Conservation (phyloP, 768 basidiomycete species). For the Mycena epipterygia region DNA sequence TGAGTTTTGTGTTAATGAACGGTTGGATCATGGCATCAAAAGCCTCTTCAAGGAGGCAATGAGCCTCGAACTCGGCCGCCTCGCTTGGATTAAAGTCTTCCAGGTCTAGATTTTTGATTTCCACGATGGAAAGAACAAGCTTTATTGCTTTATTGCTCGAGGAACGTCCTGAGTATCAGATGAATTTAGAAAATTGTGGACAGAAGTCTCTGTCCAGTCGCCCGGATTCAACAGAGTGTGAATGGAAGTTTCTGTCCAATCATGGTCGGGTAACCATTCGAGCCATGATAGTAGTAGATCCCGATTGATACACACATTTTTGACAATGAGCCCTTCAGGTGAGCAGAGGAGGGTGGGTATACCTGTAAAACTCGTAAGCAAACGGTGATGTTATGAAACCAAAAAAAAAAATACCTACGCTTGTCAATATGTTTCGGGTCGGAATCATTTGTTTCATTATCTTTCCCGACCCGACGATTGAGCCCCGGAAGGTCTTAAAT, state of each 20-base stretch:
- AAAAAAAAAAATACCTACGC: no score
- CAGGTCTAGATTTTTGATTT: not conserved
- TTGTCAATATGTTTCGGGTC: no score
- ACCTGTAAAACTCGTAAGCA: no score
- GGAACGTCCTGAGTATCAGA: not conserved
- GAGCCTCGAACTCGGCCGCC: not conserved
- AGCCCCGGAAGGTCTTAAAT: no score
- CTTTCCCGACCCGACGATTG: no score
- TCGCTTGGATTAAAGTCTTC: not conserved
- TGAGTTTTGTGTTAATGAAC: not conserved
- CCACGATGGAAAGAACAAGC: not conserved
- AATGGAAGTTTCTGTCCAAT: not conserved
- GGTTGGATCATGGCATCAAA: not conserved
- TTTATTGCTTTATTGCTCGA: conserved; percentile 6
- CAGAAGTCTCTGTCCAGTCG: not conserved
- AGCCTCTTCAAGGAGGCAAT: not conserved
- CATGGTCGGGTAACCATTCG: not conserved
- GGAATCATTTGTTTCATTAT: no score
- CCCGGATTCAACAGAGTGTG: no score
- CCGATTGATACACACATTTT: not conserved
- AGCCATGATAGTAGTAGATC: not conserved
- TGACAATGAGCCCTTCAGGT: not conserved
- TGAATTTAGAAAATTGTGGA: not conserved
- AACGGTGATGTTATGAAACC: no score
- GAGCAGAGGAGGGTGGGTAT: no score